phyloP scores from a whole-genome alignment of 805 yeast species.

The Komagataella populi region DNA sequence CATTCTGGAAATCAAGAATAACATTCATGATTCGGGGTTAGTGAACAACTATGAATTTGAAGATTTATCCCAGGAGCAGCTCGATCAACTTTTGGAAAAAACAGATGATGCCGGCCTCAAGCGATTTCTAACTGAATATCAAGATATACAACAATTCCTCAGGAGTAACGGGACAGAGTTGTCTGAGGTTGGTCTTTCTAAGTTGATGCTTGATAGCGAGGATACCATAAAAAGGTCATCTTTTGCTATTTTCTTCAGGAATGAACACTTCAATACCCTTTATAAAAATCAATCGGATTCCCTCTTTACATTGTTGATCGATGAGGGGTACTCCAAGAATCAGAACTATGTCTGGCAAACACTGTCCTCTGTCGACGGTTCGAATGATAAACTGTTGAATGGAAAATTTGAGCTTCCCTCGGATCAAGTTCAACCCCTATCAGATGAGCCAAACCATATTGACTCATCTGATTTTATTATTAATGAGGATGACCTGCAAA shows the following conservation, averaged over 20 bases:
- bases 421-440: not conserved
- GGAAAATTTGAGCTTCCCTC: slow-evolving; percentile 43
- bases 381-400: slow-evolving; percentile 52
- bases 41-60: not conserved
- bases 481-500: slow-evolving; percentile 14
- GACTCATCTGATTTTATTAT: slow-evolving; percentile 7
- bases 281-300: slow-evolving; percentile 27
- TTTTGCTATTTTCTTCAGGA: slow-evolving; percentile 67
- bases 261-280: slow-evolving; percentile 77
- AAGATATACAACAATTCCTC: slow-evolving; percentile 25
- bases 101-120: not conserved
- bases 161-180: slow-evolving; percentile 60
- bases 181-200: slow-evolving; percentile 50
- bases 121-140: slow-evolving; percentile 1
- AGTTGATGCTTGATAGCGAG: slow-evolving; percentile 17
- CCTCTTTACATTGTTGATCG: slow-evolving; percentile 61
- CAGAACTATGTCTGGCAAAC: slow-evolving; percentile 72
- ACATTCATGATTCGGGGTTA: not conserved
- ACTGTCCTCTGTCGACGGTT: slow-evolving; percentile 51
- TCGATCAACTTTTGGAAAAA: not conserved
- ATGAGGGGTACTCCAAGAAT: slow-evolving; percentile 40
- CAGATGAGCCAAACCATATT: not conserved
- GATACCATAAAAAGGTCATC: slow-evolving; percentile 33
- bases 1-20: slow-evolving; percentile 1
- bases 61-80: not conserved